Base-by-base conservation (phyloP, 2,329 filamentous ascomycete genomes). In the Fusarium sp. region DNA sequence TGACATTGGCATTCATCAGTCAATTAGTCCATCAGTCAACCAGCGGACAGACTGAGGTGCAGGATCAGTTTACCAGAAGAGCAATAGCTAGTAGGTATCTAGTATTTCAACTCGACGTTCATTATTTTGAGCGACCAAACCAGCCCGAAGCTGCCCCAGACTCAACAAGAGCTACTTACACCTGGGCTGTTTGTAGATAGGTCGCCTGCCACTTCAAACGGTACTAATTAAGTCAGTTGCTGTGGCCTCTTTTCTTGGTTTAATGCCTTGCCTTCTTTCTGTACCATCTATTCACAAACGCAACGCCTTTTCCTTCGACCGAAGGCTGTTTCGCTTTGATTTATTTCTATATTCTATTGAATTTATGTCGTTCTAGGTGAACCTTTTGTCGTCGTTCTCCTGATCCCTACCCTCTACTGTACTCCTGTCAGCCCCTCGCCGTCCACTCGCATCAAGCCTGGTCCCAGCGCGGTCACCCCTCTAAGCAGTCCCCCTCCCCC, bases 361-460 rank as follows among this genome's bases (percentile, higher is more conserved):
- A 30, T 37, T 10, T 51, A 49, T 49, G 57, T 60, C 47, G 62
- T 70, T 66, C 61, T 64, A 67, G 56, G 42, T 59, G 67, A 64
- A 49, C 47, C 68, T 59, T 68, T 56, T 67, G 55, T 58, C 55
- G 51, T 63, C 52, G 67, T 40, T 46, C 42, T 57, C 54, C 56
- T 42, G 16, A 37, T 37, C 41, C 30, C 22, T 62, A 24, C 22
- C 32, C 29, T 34, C 48, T 46, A n/a, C 63, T 54, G 42, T 65
- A 37, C 60, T 60, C 55, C 55, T 69, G 48, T 71, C 64, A 69
- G 54, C 60, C 69, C 69, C 69, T 71, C 68, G 68, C 57, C 68
- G 53, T 69, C 65, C 69, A 69, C 68, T 62, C 68, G 64, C 61
- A 66, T 69, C 64, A 52, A 60, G 51, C 69, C 54, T 71, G 68